phyloP scores from a whole-genome alignment of 139 green algal genomes.

The Diplosphaera chodatii region DNA sequence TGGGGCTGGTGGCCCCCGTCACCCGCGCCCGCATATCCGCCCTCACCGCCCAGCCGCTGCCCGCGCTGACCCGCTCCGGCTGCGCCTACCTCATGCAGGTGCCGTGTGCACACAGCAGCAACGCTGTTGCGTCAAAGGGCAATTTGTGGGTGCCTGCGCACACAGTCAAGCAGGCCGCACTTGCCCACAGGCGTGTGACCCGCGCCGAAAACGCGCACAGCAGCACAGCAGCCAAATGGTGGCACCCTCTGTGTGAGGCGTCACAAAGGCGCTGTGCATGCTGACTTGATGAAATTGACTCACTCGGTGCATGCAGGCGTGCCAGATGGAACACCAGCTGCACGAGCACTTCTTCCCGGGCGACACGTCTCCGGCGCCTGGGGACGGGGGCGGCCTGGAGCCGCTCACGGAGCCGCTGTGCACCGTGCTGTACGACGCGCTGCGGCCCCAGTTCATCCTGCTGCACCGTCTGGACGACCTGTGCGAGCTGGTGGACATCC shows the following conservation, averaged over 20 bases:
- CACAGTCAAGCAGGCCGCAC: too few species aligned
- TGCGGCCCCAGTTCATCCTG: slow-evolving; percentile 72
- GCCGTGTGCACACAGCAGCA: background rate
- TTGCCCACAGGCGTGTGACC: too few species aligned
- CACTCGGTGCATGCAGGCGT: slow-evolving; percentile 39
- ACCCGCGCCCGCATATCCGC: slow-evolving; percentile 41
- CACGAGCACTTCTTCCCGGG: slow-evolving; percentile 84
- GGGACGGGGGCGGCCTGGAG: slow-evolving; percentile 33
- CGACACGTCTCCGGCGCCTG: too few species aligned
- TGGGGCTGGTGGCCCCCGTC: slow-evolving; percentile 60
- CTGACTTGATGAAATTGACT: too few species aligned
- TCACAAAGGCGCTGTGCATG: too few species aligned
- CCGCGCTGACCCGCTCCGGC: slow-evolving; percentile 59
- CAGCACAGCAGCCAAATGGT: too few species aligned
- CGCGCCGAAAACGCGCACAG: too few species aligned
- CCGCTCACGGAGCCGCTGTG: slow-evolving; percentile 80
- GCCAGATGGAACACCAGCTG: slow-evolving; percentile 76
- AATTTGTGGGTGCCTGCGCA: too few species aligned
- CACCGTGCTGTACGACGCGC: slow-evolving; percentile 82
- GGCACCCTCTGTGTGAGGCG: too few species aligned
- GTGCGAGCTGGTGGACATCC: slow-evolving; percentile 81
- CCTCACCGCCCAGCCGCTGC: slow-evolving; percentile 36
- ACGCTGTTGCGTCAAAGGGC: too few species aligned
- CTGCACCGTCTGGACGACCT: slow-evolving; percentile 76
- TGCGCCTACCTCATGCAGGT: slow-evolving; percentile 82